Base-by-base conservation (phyloP, 768 basidiomycete genomes). In the Nevesoporus exiguus region DNA sequence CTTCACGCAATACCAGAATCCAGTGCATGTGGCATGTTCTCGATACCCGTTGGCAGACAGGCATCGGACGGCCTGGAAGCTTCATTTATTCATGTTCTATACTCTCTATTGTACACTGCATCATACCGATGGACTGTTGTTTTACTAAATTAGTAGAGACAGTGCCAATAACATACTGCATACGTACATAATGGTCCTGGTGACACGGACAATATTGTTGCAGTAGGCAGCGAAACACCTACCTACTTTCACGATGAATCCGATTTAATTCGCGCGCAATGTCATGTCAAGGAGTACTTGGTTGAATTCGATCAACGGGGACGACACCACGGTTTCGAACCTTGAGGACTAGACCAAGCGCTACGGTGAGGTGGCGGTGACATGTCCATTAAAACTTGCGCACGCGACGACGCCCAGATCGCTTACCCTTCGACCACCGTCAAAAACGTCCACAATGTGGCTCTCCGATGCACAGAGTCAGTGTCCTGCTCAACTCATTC, bases 391-490 rank as follows among this genome's bases (percentile, higher is more conserved):
- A 3, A 13, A n/a, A 19, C n/a, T 21, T n/a, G 34, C 15, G 33
- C 47, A 53, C 56, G 46, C 59, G 49, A 55, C 49, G n/a, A 22
- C 29, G 1, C 27, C 27, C 27, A 29, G 27, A 29, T 9, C 10
- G n/a, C 17, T 29, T 27, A 22, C 55, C 58, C 49, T 56, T 27
- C 1, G 31, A 56, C 58, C 54, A 49, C 22, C 36, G 4, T 17
- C 50, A 42, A 51, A 49, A 51, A 29, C 17, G 34, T 44, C 21
- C 13, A 51, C 51, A 40, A 80, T 80, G 79, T 80, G 79, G 79
- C 67, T 80, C 44, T 76, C 80, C 54, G 82, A 83, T 59, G 71
- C 74, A 40, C 81, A 83, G 67, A 83, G 66, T 73, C 21, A 7
- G 69, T 65, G 9, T 33, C 29, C 21, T 39, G 22, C 21, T 36